Evolutionary conservation across 768 basidiomycete species (phyloP).

Genomic region (Tremella fuciformis): DNA sequence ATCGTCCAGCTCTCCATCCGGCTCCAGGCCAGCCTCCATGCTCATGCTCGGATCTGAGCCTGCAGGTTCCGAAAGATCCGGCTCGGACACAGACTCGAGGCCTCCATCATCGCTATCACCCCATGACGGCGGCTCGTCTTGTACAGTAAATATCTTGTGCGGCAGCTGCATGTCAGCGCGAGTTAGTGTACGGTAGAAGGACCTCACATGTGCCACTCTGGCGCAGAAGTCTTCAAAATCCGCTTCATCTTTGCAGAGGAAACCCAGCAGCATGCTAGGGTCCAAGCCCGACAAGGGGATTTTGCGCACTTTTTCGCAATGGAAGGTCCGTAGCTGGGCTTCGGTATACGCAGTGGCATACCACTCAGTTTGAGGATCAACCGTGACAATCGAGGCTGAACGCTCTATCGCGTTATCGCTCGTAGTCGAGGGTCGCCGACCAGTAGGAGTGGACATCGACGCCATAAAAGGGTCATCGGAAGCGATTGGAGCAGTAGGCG

Average conservation of each 20-base stretch:
- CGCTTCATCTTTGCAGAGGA: conserved; percentile 72
- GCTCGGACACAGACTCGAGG: conserved; percentile 77
- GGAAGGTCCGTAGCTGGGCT: conserved; percentile 79
- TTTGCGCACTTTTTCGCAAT: conserved; percentile 93
- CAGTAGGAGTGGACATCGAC: conserved; percentile 42
- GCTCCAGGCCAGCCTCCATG: too few relatives aligned
- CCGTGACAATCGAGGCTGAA: conserved; percentile 23
- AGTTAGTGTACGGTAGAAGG: conserved; percentile 4
- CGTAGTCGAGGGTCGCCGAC: not conserved
- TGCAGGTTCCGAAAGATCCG: conserved; percentile 54
- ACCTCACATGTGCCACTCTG: conserved; percentile 68
- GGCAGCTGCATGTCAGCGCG: conserved; percentile 53
- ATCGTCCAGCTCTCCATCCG: conserved; percentile 1
- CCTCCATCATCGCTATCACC: conserved; percentile 63
- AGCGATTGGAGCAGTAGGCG: conserved; percentile 7
- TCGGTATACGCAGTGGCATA: conserved; percentile 71
- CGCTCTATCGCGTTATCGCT: not conserved
- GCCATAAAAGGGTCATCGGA: conserved; percentile 41
- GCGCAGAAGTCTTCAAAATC: conserved; percentile 81
- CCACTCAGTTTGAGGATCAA: conserved; percentile 50
- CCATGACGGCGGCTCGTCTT: conserved; percentile 85
- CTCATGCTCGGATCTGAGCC: not conserved
- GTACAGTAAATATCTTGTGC: conserved; percentile 75
- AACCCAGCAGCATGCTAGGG: conserved; percentile 95
- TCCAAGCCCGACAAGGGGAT: conserved; percentile 87